A percentile compares a stretch with the other conserved stretches of the same genome.
phyloP scores from a whole-genome alignment of 805 yeast genomes.

The Komagataella mondaviorum region DNA sequence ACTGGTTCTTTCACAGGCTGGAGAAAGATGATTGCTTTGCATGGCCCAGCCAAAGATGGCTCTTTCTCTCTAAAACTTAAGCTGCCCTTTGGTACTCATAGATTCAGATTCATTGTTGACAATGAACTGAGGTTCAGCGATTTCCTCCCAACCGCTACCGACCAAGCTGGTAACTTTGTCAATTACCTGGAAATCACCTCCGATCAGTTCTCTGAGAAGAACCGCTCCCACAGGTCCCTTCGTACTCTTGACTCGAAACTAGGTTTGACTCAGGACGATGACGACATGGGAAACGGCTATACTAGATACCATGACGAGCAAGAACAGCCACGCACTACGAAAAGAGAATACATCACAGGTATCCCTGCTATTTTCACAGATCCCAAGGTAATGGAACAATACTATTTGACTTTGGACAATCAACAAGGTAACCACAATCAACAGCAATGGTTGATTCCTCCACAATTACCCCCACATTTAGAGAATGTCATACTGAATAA shows the following conservation, averaged over 20 bases:
- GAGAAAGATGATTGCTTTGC: constrained; percentile 91
- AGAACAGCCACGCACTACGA: constrained; percentile 14
- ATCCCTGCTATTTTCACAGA: constrained; percentile 80
- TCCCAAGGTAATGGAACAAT: constrained; percentile 79
- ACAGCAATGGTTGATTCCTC: constrained; percentile 66
- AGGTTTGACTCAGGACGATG: constrained; percentile 52
- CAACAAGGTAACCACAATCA: constrained; percentile 42
- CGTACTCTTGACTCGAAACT: constrained; percentile 45
- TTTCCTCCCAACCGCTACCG: constrained; percentile 90
- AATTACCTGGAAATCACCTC: constrained; percentile 64
- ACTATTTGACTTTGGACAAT: constrained; percentile 63
- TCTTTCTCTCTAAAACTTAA: constrained; percentile 58
- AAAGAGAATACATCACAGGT: constrained; percentile 39
- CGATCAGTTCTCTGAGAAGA: constrained; percentile 5
- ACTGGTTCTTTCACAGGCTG: constrained; percentile 98
- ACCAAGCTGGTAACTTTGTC: constrained; percentile 91
- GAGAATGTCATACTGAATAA: constrained; percentile 87
- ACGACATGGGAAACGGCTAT: constrained; percentile 77
- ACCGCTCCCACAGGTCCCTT: constrained; percentile 14
- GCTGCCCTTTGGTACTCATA: constrained; percentile 81
- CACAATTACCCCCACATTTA: constrained; percentile 92
- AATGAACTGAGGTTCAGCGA: constrained; percentile 85
- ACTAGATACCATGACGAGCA: constrained; percentile 61
- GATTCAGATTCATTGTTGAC: constrained; percentile 88
- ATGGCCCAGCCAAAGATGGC: constrained; percentile 35